Evolutionary conservation across 192 early-diverging fungal genomes (phyloP).

Genomic region (Coemansia sp.): DNA sequence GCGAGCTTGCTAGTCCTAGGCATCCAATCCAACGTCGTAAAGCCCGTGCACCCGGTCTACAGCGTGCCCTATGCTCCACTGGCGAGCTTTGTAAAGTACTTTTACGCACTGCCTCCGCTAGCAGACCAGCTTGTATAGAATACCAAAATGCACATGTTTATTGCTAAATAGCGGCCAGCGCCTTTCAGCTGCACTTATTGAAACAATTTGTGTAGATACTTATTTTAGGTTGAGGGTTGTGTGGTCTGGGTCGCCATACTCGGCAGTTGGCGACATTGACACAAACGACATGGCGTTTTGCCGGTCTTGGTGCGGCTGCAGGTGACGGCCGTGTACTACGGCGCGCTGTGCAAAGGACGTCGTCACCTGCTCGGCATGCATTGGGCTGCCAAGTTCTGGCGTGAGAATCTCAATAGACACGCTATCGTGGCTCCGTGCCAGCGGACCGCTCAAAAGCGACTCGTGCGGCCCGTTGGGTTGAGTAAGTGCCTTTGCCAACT

Average conservation of each 20-base stretch:
- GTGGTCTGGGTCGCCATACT: not conserved
- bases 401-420: conserved; percentile 6
- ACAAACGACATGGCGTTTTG: not conserved
- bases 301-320: not conserved
- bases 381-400: conserved; percentile 15
- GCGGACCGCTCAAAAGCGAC: not conserved
- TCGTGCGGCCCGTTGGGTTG: conserved; percentile 11
- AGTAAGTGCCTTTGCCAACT: conserved; percentile 31
- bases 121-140: conserved; percentile 11
- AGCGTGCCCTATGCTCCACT: conserved; percentile 31
- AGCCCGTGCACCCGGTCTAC: conserved; percentile 46
- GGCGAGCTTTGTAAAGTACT: conserved; percentile 38
- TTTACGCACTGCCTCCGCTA: conserved; percentile 31
- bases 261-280: not conserved
- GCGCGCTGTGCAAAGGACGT: conserved; percentile 22
- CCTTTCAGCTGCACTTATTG: not conserved
- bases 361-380: conserved; percentile 17
- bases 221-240: conserved; percentile 1
- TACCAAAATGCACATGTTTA: too few species aligned
- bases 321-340: conserved; percentile 7
- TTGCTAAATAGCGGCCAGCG: not conserved
- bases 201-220: not conserved
- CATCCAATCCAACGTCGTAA: conserved; percentile 16
- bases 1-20: conserved; percentile 18
- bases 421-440: not conserved